These are phyloP conservation scores for Singerocomus rubriflavus DNA, from an alignment of 1,284 basidiomycete genomes.

Conservation along the genomic window DNA sequence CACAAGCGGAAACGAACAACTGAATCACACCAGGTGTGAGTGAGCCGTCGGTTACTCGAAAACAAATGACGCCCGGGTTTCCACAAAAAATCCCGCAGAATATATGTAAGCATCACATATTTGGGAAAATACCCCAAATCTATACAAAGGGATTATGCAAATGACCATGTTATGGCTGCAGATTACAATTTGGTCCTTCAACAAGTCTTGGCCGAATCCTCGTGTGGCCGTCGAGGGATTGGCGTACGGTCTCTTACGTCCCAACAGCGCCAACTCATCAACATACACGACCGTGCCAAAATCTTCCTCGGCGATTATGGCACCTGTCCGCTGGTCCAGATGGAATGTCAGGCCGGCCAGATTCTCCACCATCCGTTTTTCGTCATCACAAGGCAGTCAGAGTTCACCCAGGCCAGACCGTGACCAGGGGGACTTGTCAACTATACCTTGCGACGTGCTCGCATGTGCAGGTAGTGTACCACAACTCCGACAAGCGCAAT, in stretches of 20 bases:
- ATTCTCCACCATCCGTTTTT: conserved; percentile 42
- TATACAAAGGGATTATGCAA: too few relatives aligned
- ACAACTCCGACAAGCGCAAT: conserved; percentile 45
- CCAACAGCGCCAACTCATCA: conserved; percentile 23
- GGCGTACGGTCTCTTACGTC: conserved; percentile 5
- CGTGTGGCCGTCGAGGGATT: conserved; percentile 9
- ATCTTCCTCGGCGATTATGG: conserved; percentile 49
- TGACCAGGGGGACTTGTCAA: conserved; percentile 52
- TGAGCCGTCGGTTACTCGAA: too few relatives aligned
- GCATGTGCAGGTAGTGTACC: conserved; percentile 46
- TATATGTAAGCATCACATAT: too few relatives aligned
- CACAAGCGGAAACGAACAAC: too few relatives aligned
- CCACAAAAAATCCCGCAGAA: too few relatives aligned
- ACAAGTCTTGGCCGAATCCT: neutral
- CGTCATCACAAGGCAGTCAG: conserved; percentile 56
- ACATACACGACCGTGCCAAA: neutral
- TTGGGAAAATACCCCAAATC: too few relatives aligned
- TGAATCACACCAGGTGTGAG: too few relatives aligned
- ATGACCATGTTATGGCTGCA: too few relatives aligned
- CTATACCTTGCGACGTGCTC: conserved; percentile 47
- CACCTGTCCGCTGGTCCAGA: conserved; percentile 57
- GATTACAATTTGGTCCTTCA: neutral
- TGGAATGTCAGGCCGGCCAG: conserved; percentile 53
- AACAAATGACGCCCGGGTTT: too few relatives aligned
- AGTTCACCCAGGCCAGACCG: conserved; percentile 62